Base-by-base conservation (phyloP, 306 rosid species). In the Hippophae rhamnoides region DNA sequence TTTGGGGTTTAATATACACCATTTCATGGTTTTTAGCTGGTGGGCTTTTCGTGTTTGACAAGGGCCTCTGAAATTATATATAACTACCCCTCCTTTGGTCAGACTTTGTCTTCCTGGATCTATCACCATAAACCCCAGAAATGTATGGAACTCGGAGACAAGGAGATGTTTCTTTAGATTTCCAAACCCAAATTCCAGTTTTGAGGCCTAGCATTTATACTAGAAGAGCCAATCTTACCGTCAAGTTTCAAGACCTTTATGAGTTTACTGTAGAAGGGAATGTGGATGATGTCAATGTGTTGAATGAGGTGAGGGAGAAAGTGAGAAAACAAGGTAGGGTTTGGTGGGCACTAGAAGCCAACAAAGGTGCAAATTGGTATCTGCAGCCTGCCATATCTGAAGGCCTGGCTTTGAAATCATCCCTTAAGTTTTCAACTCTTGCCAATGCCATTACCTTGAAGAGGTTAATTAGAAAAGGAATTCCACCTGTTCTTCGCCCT, bases 311-410 rank as follows among this genome's bases (percentile, higher is more conserved):
- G 40, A 72, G 99, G 69, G 99, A 93, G 70, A 93, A 86, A 81
- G 99, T 93, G 72, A 83, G 97, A 73, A 79, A 86, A 61, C 99
- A 93, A 64, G 99, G 95, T 7, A 67, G 95, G 62, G 93, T 82
- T 25, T 93, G 99, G 99, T 93, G 99, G 99, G 89, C 96, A 18
- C 73, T 93, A 74, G 99, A 93, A 69, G 97, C 99, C 6, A 88
- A 78, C 75, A 93, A 86, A 69, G 99, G 99, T 3, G 99, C 82
- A 18, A 84, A 86, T 88, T 93, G 99, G 99, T 93, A 93, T 58
- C 71, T 93, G 67, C 81, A 86, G 13, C 76, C 84, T 31, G 71
- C 95, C 10, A 78, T 84, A 52, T 85, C 86, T 3, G 94, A 82
- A 73, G 95, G 95, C 10, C 76, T 79, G 56, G 88, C 81, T 25